Base-by-base conservation (phyloP, 257 asterid species). In the Solanum sejunctum region DNA sequence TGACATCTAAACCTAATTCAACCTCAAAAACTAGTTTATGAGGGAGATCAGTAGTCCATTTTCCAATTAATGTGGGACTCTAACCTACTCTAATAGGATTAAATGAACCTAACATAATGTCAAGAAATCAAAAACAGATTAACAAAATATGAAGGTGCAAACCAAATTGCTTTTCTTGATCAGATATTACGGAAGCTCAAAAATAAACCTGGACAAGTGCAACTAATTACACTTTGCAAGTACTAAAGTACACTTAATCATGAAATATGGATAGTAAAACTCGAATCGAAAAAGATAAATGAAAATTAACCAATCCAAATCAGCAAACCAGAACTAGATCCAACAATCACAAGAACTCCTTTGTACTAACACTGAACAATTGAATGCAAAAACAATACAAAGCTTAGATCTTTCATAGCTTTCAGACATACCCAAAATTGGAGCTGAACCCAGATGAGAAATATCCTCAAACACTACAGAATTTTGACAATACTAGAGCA, bases 381-480 rank as follows among this genome's bases (percentile, higher is more conserved):
- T 49, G 81, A 69, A 9, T 69, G 5, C 63, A 77, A 52, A 64
- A 75, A 21, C 60, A 21, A 23, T 10, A 75, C 23, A 55, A 78
- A 52, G 49, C 47, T 51, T 28, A 52, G 47, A 77, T 28, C 63
- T 26, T 49, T 77, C 47, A 52, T 28, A 77, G 8, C 15, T 36
- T 49, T 15, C 41, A 13, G 15, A 78, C 66, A 17, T 5, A 78
- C 66, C 57, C 1, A 36, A 52, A 78, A 16, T 15, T 28, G 28
- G 49, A 78, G 82, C 84, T 49, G 21, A 86, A 81, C 87, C 89
- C 85, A 75, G 81, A 12, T 70, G 70, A 88, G 45, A 87, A 83
- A 86, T 54, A 70, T 89, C 95, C 91, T 90, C 85, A 91, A 66
- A 82, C 83, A 87, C 83, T 72, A 49, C 83, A 52, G 72, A 26